Conservation (phyloP, 2,329 filamentous ascomycete species). For the Talaromyces rugulosus region DNA sequence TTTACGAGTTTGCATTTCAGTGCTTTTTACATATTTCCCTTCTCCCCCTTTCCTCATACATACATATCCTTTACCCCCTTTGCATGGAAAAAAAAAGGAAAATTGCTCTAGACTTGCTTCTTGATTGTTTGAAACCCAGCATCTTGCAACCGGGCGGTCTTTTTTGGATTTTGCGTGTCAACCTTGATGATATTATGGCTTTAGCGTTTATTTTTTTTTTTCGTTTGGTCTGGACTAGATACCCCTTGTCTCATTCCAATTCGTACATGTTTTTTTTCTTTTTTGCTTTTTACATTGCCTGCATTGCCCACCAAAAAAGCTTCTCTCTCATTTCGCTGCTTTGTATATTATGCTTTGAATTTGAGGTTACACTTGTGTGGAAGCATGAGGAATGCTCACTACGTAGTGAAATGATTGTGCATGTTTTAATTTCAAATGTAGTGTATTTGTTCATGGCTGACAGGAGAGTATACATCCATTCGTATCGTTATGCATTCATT, state of each 20-base stretch:
- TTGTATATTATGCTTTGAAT: background rate
- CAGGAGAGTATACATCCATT: background rate
- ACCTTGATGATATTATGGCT: background rate
- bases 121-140: background rate
- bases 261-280: background rate
- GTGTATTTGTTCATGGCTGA: background rate
- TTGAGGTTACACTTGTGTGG: background rate
- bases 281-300: background rate
- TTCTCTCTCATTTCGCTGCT: background rate
- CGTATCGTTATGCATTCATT: background rate
- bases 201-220: background rate
- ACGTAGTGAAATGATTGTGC: background rate
- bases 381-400: background rate
- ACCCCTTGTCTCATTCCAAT: conserved; percentile 6
- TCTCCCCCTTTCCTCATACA: background rate
- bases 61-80: conserved; percentile 1
- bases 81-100: background rate
- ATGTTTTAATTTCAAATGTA: background rate
- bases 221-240: conserved; percentile 2
- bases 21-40: background rate
- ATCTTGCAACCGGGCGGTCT: background rate
- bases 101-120: background rate
- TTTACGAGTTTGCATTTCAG: conserved; percentile 2
- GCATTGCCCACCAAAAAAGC: background rate
- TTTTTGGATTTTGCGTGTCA: background rate